Evolutionary conservation across 345 rosid species (phyloP).

Genomic region (Salix exigua): DNA sequence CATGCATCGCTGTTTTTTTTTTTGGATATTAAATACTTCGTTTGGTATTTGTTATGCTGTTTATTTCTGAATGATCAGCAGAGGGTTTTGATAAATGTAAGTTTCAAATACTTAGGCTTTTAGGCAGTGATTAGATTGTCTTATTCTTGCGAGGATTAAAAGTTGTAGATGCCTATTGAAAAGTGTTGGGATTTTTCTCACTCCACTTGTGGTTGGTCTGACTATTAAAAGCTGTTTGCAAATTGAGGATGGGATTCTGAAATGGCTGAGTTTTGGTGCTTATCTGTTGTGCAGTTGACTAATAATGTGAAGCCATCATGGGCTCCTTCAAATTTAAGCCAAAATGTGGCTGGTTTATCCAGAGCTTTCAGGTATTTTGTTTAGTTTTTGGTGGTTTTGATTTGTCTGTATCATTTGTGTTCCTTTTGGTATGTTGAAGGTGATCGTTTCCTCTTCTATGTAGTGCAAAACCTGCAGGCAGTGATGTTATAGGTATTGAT

Average conservation of each 20-base stretch:
- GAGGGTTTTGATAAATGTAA: not conserved
- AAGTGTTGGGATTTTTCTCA: not conserved
- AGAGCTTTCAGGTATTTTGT: conserved; percentile 73
- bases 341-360: conserved; percentile 43
- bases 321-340: conserved; percentile 36
- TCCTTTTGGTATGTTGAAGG: not conserved
- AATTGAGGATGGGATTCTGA: not conserved
- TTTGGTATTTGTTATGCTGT: not conserved
- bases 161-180: not conserved
- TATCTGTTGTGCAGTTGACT: conserved; percentile 42
- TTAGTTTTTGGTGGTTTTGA: not conserved
- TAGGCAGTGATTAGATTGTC: not conserved
- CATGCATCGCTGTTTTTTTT: not conserved
- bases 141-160: not conserved
- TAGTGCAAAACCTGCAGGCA: conserved; percentile 83
- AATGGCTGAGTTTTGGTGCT: not conserved
- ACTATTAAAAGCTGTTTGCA: not conserved
- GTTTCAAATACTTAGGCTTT: not conserved
- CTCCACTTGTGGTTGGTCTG: not conserved
- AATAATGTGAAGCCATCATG: conserved; percentile 47
- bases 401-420: not conserved
- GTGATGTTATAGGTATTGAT: conserved; percentile 90
- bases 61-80: not conserved
- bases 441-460: not conserved
- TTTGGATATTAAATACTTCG: not conserved